These are phyloP conservation scores for Chlorella sorokiniana DNA, from an alignment of 139 green algal genomes.

Conservation along the genomic window DNA sequence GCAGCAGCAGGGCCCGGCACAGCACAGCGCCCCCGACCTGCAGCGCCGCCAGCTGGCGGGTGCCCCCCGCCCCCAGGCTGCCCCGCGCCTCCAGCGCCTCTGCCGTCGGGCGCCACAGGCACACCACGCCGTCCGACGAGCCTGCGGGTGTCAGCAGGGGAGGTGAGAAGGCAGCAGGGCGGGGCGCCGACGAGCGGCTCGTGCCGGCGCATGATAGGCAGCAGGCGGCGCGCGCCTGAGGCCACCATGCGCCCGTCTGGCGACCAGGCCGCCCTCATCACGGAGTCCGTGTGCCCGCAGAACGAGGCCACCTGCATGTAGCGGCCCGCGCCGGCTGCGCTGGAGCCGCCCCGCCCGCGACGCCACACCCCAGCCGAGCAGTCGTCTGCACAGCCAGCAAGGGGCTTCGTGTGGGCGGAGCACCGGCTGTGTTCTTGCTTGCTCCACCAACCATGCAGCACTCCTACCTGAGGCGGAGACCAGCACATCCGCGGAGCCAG, in stretches of 20 bases:
- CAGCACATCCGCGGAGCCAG: not conserved
- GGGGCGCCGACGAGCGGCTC: no score
- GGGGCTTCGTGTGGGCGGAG: not conserved
- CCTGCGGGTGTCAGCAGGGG: not conserved
- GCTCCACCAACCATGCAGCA: not conserved
- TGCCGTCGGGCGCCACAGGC: constrained; percentile 19
- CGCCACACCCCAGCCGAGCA: constrained; percentile 18
- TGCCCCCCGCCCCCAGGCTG: constrained; percentile 13
- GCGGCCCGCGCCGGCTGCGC: not conserved
- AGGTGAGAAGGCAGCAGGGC: not conserved
- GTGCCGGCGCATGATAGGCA: not conserved
- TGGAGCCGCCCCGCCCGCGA: not conserved
- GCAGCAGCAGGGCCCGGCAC: not conserved
- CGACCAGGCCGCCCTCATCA: constrained; percentile 22
- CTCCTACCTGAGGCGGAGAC: constrained; percentile 22
- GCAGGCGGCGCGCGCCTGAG: not conserved
- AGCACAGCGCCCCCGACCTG: not conserved
- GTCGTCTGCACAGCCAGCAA: constrained; percentile 24
- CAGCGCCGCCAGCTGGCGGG: not conserved
- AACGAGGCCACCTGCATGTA: constrained; percentile 23
- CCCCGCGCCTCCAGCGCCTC: not conserved
- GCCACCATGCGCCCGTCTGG: constrained; percentile 16
- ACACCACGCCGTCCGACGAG: constrained; percentile 18
- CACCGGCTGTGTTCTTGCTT: not conserved
- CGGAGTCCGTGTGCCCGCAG: constrained; percentile 7